Evolutionary conservation across 1,284 basidiomycete genomes (phyloP), one percentile per base, ranked within the genome.

Genomic region (Hemileia vastatrix): DNA sequence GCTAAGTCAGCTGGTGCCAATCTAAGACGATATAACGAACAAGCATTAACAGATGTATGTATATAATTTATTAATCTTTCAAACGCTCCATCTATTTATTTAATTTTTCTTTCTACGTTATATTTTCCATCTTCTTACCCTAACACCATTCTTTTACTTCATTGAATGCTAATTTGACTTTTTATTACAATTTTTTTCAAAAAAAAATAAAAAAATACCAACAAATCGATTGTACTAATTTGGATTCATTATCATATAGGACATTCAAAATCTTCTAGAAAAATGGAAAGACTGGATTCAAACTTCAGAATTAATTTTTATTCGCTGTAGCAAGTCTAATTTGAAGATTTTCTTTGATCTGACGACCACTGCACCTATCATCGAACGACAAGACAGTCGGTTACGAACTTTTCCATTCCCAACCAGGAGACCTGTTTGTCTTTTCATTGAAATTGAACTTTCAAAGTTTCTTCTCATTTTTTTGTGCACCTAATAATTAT

Each of bases 1-100:
- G 95, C 95, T 0, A 89, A 91, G 72, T 94, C 90, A 76, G 93
- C 93, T 9, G 95, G 95, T 76, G 95, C 95, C 0, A 84, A 84
- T 78, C 81, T 99, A 15, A 87, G 95, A 74, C 84, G 95, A 65
- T 95, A 96, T 74, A 95, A 95, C 58, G 95, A 98, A 75, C 86
- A 88, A 73, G 88, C 90, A 15, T 79, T 99, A 51, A 84, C 85
- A 70, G 91, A 96, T 62, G 90, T 92, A 69, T 71, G 85, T 72
- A 59, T 50, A 2, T 60, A 27, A 4, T 57, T 70, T 40, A 65
- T 73, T 27, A 57, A 64, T 33, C 57, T 62, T 1, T 63, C 65
- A n/a, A n/a, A n/a, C n/a, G n/a, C n/a, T n/a, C n/a, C n/a, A n/a
- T n/a, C n/a, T n/a, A n/a, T n/a, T n/a, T n/a, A n/a, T n/a, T n/a